These are phyloP conservation scores for Adansonia madagascariensis DNA, from an alignment of 441 rosid genomes.

Conservation along the genomic window DNA sequence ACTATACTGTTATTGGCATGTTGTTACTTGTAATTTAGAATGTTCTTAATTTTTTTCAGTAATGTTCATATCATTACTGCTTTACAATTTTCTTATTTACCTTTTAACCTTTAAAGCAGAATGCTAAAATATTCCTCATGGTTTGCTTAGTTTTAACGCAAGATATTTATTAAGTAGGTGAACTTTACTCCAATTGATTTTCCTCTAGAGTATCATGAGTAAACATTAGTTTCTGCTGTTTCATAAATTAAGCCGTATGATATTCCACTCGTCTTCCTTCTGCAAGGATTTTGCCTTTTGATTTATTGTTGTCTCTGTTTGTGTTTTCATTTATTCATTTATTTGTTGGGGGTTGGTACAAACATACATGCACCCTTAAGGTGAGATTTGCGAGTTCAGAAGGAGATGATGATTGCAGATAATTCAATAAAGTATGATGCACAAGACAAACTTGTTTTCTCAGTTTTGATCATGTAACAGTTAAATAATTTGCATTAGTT, in stretches of 20 bases:
- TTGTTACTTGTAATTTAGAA: not conserved
- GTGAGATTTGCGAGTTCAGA: not conserved
- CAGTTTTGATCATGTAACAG: not conserved
- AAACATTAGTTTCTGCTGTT: constrained; percentile 11
- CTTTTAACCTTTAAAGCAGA: not conserved
- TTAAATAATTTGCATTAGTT: not conserved
- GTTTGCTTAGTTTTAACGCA: not conserved
- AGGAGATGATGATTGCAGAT: constrained; percentile 3
- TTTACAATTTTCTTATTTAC: not conserved
- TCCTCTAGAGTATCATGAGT: not conserved
- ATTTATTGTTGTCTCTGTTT: constrained; percentile 4
- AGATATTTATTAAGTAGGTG: not conserved
- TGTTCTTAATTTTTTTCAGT: not conserved
- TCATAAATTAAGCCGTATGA: not conserved
- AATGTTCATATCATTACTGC: not conserved
- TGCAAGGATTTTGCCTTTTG: constrained; percentile 8
- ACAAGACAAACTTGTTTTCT: constrained; percentile 3
- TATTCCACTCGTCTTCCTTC: not conserved
- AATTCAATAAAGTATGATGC: not conserved
- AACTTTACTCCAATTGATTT: not conserved
- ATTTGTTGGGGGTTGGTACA: not conserved
- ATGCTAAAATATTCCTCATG: not conserved
- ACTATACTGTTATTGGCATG: not conserved
- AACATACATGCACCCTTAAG: not conserved
- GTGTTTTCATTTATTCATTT: not conserved